Percentiles rank a stretch among this genome's conserved stretches.
Evolutionary conservation across 1,139 yeast genomes (phyloP).

Genomic region (Geotrichum phurueaensis): DNA sequence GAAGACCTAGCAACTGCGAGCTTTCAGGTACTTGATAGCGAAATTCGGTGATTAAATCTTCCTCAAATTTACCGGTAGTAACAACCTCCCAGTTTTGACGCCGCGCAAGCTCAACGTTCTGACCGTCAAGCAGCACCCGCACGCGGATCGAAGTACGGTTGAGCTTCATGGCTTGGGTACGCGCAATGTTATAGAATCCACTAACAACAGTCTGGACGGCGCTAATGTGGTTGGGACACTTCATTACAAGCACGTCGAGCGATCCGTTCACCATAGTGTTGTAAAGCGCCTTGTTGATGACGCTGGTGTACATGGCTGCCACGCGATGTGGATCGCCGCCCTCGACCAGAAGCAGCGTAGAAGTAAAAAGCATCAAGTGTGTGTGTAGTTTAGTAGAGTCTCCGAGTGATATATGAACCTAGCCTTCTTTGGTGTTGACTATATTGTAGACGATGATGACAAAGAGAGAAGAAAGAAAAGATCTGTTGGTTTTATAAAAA

Average conservation of each 20-base stretch:
- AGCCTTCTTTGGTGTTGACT: not conserved
- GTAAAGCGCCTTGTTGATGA: slow-evolving; percentile 29
- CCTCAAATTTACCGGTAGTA: slow-evolving; percentile 29
- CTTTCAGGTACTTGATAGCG: slow-evolving; percentile 27
- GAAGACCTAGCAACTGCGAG: slow-evolving; percentile 26
- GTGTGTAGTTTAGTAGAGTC: not conserved
- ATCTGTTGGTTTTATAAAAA: not conserved
- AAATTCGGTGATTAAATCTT: slow-evolving; percentile 23
- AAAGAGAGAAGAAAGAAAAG: not conserved
- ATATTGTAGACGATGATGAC: not conserved
- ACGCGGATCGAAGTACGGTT: slow-evolving; percentile 29
- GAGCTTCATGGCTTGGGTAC: slow-evolving; percentile 21
- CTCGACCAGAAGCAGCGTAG: slow-evolving; percentile 27
- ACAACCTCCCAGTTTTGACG: slow-evolving; percentile 35
- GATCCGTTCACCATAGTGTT: slow-evolving; percentile 31
- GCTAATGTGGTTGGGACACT: slow-evolving; percentile 27
- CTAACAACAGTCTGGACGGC: slow-evolving; percentile 32
- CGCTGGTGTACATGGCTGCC: slow-evolving; percentile 21
- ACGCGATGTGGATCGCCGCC: slow-evolving; percentile 23
- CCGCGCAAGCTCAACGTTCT: slow-evolving; percentile 27
- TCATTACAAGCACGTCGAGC: slow-evolving; percentile 34
- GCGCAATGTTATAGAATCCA: slow-evolving; percentile 29
- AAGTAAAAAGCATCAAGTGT: slow-evolving; percentile 26
- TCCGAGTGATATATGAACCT: too few species aligned
- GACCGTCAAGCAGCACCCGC: slow-evolving; percentile 36